Percentiles rank a stretch among this genome's conserved stretches.
These are phyloP conservation scores for Grosmannia serpens DNA, from an alignment of 2,329 filamentous ascomycete genomes.

Conservation along the genomic window DNA sequence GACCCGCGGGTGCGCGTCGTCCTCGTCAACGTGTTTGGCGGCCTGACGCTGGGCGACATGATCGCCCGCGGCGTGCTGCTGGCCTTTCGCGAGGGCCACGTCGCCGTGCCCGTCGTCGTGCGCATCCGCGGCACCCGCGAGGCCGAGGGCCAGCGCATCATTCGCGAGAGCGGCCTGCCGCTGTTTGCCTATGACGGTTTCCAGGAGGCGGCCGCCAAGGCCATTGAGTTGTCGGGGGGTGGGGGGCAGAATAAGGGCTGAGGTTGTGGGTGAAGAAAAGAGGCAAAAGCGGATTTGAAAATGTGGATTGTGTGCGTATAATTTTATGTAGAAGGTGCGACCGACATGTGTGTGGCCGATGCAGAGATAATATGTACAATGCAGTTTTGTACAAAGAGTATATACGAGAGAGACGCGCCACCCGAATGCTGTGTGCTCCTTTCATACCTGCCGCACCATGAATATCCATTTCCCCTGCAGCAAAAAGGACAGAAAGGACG, in stretches of 20 bases:
- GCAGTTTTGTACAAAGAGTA: background rate
- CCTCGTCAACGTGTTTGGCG: constrained; percentile 46
- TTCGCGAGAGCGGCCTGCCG: constrained; percentile 54
- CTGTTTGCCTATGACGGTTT: constrained; percentile 65
- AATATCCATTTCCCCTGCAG: constrained; percentile 12
- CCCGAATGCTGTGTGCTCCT: no score
- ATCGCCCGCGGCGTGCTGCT: constrained; percentile 64
- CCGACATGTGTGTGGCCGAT: background rate
- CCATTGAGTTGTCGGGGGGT: constrained; percentile 36
- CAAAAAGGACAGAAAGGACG: constrained; percentile 7
- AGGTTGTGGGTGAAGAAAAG: background rate
- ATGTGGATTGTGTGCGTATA: background rate
- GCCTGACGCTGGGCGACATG: constrained; percentile 65
- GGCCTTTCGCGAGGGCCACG: constrained; percentile 57
- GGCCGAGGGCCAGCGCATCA: constrained; percentile 55
- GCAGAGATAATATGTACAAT: background rate
- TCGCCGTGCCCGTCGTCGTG: constrained; percentile 64
- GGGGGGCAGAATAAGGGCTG: background rate
- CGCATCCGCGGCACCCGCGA: constrained; percentile 67
- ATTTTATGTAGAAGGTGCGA: background rate
- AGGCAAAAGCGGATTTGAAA: background rate
- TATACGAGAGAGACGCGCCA: background rate
- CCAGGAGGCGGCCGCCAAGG: constrained; percentile 58
- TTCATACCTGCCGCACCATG: constrained; percentile 1
- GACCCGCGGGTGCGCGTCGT: constrained; percentile 61